These are phyloP conservation scores for Macadamia integrifolia DNA, from an alignment of 164 flowering plant species.

Conservation along the genomic window DNA sequence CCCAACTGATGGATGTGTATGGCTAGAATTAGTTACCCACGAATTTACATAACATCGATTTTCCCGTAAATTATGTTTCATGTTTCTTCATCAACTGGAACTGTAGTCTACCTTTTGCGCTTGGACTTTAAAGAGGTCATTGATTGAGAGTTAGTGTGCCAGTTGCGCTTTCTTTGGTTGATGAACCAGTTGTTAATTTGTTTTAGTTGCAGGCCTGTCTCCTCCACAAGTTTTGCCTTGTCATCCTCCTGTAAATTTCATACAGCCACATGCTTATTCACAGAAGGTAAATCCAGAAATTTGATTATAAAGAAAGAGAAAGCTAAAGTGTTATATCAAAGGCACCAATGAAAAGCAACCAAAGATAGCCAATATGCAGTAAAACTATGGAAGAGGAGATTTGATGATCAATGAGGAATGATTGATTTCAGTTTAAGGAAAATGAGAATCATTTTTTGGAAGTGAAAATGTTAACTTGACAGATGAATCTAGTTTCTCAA, in stretches of 20 bases:
- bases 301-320: background rate
- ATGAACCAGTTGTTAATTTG: conserved; percentile 99
- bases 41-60: conserved; percentile 8
- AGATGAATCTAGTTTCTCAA: too few relatives aligned
- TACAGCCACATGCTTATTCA: background rate
- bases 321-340: background rate
- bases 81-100: conserved; percentile 2
- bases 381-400: background rate
- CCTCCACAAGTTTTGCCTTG: conserved; percentile 94
- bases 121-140: conserved; percentile 76
- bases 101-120: conserved; percentile 65
- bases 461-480: too few relatives aligned
- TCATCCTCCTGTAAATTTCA: conserved; percentile 77
- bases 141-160: conserved; percentile 89
- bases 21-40: background rate
- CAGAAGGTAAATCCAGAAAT: background rate
- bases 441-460: too few relatives aligned
- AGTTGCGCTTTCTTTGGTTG: conserved; percentile 94
- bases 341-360: background rate
- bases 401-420: background rate
- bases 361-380: background rate
- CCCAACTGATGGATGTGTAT: background rate
- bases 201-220: conserved; percentile 96
- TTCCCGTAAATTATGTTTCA: background rate
- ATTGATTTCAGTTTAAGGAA: too few relatives aligned